A percentile compares a stretch with the other conserved stretches of the same genome.
These are phyloP conservation scores for Cymbopogon flexuosus DNA, from an alignment of 202 grass and related monocot genomes.

Conservation along the genomic window DNA sequence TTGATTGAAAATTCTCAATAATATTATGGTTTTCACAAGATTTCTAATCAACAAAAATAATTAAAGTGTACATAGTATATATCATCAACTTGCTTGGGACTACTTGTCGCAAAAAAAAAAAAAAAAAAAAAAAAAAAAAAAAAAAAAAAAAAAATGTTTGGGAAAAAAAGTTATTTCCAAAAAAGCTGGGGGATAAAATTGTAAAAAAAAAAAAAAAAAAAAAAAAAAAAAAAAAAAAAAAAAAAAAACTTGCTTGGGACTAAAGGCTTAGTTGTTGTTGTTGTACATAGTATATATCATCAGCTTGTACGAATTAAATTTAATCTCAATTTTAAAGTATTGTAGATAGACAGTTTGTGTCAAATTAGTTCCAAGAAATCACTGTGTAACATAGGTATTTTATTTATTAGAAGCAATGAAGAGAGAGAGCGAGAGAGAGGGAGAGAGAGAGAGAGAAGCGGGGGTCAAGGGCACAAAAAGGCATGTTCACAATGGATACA, in stretches of 20 bases:
- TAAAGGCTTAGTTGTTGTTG: no score
- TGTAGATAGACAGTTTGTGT: background rate
- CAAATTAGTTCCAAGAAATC: background rate
- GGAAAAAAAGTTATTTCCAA: no score
- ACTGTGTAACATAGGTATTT: background rate
- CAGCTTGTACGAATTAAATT: background rate
- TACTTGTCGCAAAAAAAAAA: no score
- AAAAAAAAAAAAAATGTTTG: no score
- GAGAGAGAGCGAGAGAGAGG: background rate
- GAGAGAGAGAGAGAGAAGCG: no score
- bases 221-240: no score
- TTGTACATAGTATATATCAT: background rate
- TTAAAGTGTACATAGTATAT: no score
- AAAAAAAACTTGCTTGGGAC: no score
- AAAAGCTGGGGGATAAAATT: no score
- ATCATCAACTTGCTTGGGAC: no score
- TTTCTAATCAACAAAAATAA: background rate
- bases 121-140: no score
- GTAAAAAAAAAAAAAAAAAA: no score
- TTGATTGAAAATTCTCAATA: background rate
- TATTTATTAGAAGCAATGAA: background rate
- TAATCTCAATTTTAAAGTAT: background rate
- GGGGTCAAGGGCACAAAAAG: background rate
- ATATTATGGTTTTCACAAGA: background rate
- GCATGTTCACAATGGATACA: constrained; percentile 2